Evolutionary conservation across 768 basidiomycete genomes (phyloP), one percentile per base, ranked within the genome.

Genomic region (Terana coerulea): DNA sequence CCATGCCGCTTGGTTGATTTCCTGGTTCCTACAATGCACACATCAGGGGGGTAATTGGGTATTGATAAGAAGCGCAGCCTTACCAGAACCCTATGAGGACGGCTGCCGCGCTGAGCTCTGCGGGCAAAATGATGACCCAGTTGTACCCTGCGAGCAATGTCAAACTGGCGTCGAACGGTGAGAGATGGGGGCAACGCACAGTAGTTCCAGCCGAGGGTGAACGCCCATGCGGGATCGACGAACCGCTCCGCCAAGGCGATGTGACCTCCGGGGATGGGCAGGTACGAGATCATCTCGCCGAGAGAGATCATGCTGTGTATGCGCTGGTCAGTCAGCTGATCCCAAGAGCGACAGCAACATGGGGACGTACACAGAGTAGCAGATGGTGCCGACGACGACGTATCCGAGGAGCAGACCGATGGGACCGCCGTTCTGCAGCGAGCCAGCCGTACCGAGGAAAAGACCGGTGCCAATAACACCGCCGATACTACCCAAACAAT

Each of bases 401-500:
- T 77, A 77, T 6, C 64, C 76, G 19, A 77, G 61, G 10, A 78
- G 62, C 33, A 78, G 57, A n/a, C 77, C 77, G 1, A 79, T 11
- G 2, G 77, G 77, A 39, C 77, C 76, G 46, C 75, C 77, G 12
- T 67, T 61, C 47, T 39, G 49, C 34, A 78, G 64, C 12, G 74
- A 70, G 33, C 63, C 67, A 1, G 78, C 82, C 3, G 77, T 74
- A 5, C 78, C 76, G 12, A 84, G 64, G 63, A 84, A 82, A 3
- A 83, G 67, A 44, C 81, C 80, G 1, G 78, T 80, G 15, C 80
- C 78, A 48, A 78, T 76, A 56, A 67, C 67, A 54, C 63, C 63
- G 41, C 61, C 63, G 15, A 64, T 62, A 52, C 63, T 64, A 31
- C 15, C 6, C 11, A 24, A 12, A 22, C 4, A 33, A 15, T 33